phyloP scores from a whole-genome alignment of 352 stramenopile genomes.

The Globisporangium paddicum region DNA sequence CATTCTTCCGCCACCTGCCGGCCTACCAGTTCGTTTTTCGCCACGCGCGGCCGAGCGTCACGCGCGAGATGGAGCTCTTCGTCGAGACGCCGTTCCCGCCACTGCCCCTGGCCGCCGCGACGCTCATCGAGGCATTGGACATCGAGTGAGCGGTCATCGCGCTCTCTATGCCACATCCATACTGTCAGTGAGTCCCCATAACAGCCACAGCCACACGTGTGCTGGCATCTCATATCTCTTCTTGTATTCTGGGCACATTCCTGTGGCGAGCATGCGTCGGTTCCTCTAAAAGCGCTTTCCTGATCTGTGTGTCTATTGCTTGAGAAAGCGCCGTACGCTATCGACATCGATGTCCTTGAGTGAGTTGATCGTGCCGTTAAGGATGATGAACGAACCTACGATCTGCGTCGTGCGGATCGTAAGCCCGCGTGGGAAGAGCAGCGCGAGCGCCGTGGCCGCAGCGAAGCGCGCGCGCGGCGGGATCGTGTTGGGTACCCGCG shows the following conservation, averaged over 20 bases:
- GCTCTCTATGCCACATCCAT: background rate
- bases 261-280: background rate
- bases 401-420: conserved; percentile 91
- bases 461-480: conserved; percentile 65
- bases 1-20: conserved; percentile 61
- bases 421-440: conserved; percentile 85
- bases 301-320: conserved; percentile 1
- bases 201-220: background rate
- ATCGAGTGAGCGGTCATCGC: background rate
- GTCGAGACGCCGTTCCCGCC: conserved; percentile 49
- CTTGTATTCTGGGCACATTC: background rate
- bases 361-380: conserved; percentile 92
- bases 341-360: conserved; percentile 75
- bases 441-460: conserved; percentile 63
- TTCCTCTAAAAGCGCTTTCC: background rate
- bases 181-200: background rate
- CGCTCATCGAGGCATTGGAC: background rate
- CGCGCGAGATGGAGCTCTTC: conserved; percentile 23
- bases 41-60: conserved; percentile 22
- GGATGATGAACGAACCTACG: conserved; percentile 91
- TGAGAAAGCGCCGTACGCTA: conserved; percentile 43
- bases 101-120: conserved; percentile 26
- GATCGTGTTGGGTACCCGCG: conserved; percentile 73
- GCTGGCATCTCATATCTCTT: background rate
- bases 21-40: conserved; percentile 61